Percentiles rank a stretch among this genome's conserved stretches.
phyloP scores from a whole-genome alignment of 2,329 filamentous ascomycete species.

The Penicillium sp. region DNA sequence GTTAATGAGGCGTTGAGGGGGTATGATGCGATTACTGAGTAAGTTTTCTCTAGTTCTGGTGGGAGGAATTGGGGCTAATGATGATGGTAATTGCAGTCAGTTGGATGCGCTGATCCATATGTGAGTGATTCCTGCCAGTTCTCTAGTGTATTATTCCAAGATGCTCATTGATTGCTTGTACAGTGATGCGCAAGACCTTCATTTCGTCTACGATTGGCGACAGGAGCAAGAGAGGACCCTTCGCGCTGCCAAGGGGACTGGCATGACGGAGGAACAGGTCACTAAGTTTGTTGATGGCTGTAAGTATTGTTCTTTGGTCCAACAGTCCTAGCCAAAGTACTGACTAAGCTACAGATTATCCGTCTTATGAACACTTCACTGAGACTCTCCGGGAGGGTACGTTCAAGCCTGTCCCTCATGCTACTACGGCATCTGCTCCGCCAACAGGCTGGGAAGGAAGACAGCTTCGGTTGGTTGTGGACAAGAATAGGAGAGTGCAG shows the following conservation, averaged over 20 bases:
- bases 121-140: too few species aligned
- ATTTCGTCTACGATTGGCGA: slow-evolving; percentile 77
- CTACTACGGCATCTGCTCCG: slow-evolving; percentile 12
- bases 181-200: slow-evolving; percentile 60
- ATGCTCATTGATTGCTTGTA: too few species aligned
- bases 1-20: slow-evolving; percentile 51
- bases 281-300: slow-evolving; percentile 63
- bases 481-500: slow-evolving; percentile 52
- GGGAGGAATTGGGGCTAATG: too few species aligned
- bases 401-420: slow-evolving; percentile 35
- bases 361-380: slow-evolving; percentile 62
- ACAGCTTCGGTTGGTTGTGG: slow-evolving; percentile 56
- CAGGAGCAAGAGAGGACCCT: slow-evolving; percentile 68
- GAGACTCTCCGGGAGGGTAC: slow-evolving; percentile 53
- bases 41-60: slow-evolving; percentile 16
- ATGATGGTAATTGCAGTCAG: slow-evolving; percentile 37
- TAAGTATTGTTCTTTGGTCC: too few species aligned
- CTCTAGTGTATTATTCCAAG: too few species aligned
- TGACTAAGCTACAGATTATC: slow-evolving; percentile 58
- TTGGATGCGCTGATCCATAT: slow-evolving; percentile 59
- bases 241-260: slow-evolving; percentile 56
- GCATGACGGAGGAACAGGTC: slow-evolving; percentile 77
- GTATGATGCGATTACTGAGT: slow-evolving; percentile 54
- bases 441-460: slow-evolving; percentile 42
- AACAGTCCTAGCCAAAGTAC: too few species aligned